Evolutionary conservation across 345 rosid species (phyloP), one percentile per base, ranked within the genome.

Genomic region (Eucalyptus lansdowneana): DNA sequence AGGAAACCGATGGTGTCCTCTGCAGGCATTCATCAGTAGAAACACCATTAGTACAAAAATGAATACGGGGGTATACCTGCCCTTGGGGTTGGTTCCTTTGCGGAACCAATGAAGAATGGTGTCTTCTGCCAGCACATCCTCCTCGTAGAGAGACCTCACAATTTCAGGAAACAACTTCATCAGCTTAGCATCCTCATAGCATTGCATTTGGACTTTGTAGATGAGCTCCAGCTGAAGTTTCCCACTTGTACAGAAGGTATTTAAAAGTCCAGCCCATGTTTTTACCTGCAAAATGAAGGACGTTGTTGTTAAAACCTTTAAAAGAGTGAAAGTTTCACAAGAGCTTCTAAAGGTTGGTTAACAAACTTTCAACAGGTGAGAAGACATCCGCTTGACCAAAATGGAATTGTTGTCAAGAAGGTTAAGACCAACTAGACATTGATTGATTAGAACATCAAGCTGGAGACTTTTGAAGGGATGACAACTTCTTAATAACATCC

Each of bases 161-260:
- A 96, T 95, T 89, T 98, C 99, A 3, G 99, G 99, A 88, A 98
- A 98, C 69, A 98, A 93, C 92, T 98, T 98, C 99, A 97, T 96
- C 90, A 98, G 95, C 93, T 98, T 98, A 16, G 99, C 95, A 92
- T 98, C 99, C 94, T 97, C 99, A 40, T 98, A 97, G 92, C 98
- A 98, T 90, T 98, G 99, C 96, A 97, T 94, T 93, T 98, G 99
- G 85, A 97, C 97, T 91, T 98, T 98, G 93, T 98, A 98, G 90
- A 97, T 90, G 50, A 98, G 97, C 92, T 98, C 99, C 93, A 98
- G 94, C 97, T 98, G 97, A 86, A 98, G 97, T 91, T 95, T 98
- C 58, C 96, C 98, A 88, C 90, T 97, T 90, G 96, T 96, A 90
- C 99, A 98, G 94, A 97, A 95, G 14, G 96, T 90, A 91, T 95